phyloP scores from a whole-genome alignment of 2,329 filamentous ascomycete genomes.

The Dactylellina parvicollis region DNA sequence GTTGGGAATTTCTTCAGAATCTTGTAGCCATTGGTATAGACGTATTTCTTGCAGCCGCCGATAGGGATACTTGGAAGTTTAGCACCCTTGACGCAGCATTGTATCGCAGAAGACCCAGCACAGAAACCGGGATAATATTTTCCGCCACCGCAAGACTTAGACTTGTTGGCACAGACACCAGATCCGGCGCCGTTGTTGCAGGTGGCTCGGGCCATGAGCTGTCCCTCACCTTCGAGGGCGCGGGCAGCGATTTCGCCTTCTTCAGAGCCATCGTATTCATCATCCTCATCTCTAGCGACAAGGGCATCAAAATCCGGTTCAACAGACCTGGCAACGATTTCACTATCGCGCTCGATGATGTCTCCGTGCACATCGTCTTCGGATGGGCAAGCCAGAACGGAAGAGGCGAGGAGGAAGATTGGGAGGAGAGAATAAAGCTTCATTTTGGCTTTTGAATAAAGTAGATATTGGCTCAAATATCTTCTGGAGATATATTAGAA shows the following conservation, averaged over 20 bases:
- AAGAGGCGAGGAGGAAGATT: slow-evolving; percentile 46
- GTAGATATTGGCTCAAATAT: neutral
- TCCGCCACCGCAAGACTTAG: slow-evolving; percentile 23
- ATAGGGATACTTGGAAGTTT: slow-evolving; percentile 60
- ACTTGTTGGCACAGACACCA: slow-evolving; percentile 43
- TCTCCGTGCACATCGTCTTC: slow-evolving; percentile 18
- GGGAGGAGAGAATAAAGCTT: slow-evolving; percentile 34
- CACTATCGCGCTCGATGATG: slow-evolving; percentile 29
- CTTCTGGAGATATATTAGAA: neutral
- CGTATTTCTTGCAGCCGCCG: slow-evolving; percentile 61
- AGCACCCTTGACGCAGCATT: slow-evolving; percentile 63
- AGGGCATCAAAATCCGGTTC: slow-evolving; percentile 31
- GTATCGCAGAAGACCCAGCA: slow-evolving; percentile 62
- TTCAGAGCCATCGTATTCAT: slow-evolving; percentile 30
- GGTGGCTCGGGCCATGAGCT: slow-evolving; percentile 35
- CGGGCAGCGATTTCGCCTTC: slow-evolving; percentile 39
- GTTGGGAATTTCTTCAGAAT: slow-evolving; percentile 61
- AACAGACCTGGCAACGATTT: slow-evolving; percentile 28
- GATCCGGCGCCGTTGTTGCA: slow-evolving; percentile 39
- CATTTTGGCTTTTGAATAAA: slow-evolving; percentile 33
- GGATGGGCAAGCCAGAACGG: slow-evolving; percentile 36
- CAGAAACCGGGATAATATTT: slow-evolving; percentile 58
- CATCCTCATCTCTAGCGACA: slow-evolving; percentile 20
- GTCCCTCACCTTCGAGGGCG: slow-evolving; percentile 27
- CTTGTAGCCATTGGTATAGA: slow-evolving; percentile 60